Evolutionary conservation across 768 basidiomycete genomes (phyloP).

Genomic region (Termitomyces sp.): DNA sequence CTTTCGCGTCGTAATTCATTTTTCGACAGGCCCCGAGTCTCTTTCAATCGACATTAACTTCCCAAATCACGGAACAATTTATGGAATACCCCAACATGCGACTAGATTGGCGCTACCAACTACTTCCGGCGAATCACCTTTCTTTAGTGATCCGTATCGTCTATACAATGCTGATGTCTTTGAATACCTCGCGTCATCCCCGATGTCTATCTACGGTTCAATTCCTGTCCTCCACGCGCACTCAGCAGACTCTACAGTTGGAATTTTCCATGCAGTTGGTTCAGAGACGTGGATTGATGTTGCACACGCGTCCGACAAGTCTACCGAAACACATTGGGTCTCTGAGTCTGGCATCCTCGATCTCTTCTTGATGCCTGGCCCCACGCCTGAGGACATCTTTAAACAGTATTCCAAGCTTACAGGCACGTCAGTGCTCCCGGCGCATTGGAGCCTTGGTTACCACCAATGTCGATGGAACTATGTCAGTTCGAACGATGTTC

Average conservation of each 20-base stretch:
- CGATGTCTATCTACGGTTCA: constrained; percentile 83
- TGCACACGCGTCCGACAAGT: constrained; percentile 56
- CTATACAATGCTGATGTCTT: constrained; percentile 96
- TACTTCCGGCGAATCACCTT: constrained; percentile 72
- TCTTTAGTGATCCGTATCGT: constrained; percentile 88
- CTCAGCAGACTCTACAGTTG: constrained; percentile 80
- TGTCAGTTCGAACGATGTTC: constrained; percentile 81
- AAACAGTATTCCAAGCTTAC: constrained; percentile 82
- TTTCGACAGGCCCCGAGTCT: constrained; percentile 83
- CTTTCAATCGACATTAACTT: constrained; percentile 90
- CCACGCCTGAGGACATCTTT: constrained; percentile 77
- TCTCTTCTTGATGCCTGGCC: constrained; percentile 89
- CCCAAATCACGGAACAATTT: constrained; percentile 86
- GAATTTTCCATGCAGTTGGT: constrained; percentile 78
- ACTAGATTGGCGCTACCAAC: constrained; percentile 84
- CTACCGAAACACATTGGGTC: constrained; percentile 92
- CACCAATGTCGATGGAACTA: constrained; percentile 99
- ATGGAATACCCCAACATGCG: constrained; percentile 96
- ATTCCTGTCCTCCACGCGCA: constrained; percentile 95
- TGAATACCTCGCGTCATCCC: constrained; percentile 81
- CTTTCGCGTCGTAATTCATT: not conserved
- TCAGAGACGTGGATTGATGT: constrained; percentile 98
- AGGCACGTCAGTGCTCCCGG: constrained; percentile 82
- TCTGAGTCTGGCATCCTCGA: constrained; percentile 97
- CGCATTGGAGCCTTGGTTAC: constrained; percentile 87